Conservation (phyloP, 805 yeast species). For the Wickerhamomyces rabaulensis region DNA sequence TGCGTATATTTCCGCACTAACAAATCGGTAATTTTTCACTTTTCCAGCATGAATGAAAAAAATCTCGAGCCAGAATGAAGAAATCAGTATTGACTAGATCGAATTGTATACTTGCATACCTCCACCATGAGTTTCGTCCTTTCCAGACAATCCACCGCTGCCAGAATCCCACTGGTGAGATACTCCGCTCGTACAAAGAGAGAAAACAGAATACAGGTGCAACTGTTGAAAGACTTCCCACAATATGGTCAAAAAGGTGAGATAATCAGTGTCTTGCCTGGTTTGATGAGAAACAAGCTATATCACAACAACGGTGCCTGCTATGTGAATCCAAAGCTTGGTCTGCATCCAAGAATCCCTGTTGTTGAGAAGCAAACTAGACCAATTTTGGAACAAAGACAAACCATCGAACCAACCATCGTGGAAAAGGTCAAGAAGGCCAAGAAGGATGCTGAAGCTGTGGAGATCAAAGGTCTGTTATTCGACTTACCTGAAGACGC, state of each 20-base stretch:
- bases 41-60: not conserved
- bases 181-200: conserved; percentile 44
- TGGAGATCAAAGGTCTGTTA: conserved; percentile 18
- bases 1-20: conserved; percentile 2
- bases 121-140: conserved; percentile 8
- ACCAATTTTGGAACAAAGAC: conserved; percentile 4
- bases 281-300: conserved; percentile 74
- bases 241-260: conserved; percentile 67
- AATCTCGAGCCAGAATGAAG: not conserved
- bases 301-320: conserved; percentile 71
- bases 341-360: conserved; percentile 22
- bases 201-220: conserved; percentile 59
- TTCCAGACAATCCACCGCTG: conserved; percentile 5
- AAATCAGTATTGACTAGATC: not conserved
- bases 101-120: not conserved
- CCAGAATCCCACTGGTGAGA: conserved; percentile 31
- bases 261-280: conserved; percentile 68
- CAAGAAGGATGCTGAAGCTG: conserved; percentile 7
- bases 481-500: conserved; percentile 14
- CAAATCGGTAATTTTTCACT: not conserved
- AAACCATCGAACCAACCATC: conserved; percentile 1
- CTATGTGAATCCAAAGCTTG: conserved; percentile 40
- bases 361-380: conserved; percentile 19
- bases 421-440: conserved; percentile 3
- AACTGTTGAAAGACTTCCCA: conserved; percentile 63